phyloP scores from a whole-genome alignment of 2,329 filamentous ascomycete species.

The Pestalotiopsis sp. region DNA sequence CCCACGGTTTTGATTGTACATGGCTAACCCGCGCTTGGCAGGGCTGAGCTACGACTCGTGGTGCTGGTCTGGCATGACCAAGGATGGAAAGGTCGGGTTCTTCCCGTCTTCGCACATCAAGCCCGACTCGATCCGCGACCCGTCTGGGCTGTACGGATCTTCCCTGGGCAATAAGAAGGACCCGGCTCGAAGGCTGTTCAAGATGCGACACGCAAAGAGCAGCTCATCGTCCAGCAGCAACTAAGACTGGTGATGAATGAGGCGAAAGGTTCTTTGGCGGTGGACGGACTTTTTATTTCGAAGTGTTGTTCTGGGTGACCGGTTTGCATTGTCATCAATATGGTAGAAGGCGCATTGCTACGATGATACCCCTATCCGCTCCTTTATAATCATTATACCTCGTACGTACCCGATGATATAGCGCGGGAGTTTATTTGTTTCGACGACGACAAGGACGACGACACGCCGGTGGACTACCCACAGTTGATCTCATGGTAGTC shows the following conservation, averaged over 20 bases:
- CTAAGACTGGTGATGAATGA: neutral
- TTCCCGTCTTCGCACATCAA: constrained; percentile 56
- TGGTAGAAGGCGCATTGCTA: neutral
- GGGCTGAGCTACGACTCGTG: constrained; percentile 52
- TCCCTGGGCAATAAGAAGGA: constrained; percentile 18
- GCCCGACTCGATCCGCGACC: constrained; percentile 44
- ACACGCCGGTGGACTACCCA: neutral
- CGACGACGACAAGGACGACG: neutral
- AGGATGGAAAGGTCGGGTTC: constrained; percentile 55
- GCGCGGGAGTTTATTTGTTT: neutral
- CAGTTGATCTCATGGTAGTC: neutral
- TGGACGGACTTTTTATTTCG: neutral
- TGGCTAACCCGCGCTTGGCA: constrained; percentile 20
- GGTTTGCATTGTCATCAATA: neutral
- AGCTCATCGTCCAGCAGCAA: neutral
- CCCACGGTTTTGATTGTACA: neutral
- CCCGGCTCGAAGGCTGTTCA: constrained; percentile 2
- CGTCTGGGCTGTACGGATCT: constrained; percentile 20
- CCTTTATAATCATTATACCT: neutral
- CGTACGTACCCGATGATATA: neutral
- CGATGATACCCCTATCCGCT: neutral
- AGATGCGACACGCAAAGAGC: constrained; percentile 6
- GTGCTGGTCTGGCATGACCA: constrained; percentile 59
- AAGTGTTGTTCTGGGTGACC: neutral
- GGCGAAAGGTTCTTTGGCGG: neutral